Conservation (phyloP, 225 moss, liverwort and hornwort genomes). For the Physcomitrium patens region DNA sequence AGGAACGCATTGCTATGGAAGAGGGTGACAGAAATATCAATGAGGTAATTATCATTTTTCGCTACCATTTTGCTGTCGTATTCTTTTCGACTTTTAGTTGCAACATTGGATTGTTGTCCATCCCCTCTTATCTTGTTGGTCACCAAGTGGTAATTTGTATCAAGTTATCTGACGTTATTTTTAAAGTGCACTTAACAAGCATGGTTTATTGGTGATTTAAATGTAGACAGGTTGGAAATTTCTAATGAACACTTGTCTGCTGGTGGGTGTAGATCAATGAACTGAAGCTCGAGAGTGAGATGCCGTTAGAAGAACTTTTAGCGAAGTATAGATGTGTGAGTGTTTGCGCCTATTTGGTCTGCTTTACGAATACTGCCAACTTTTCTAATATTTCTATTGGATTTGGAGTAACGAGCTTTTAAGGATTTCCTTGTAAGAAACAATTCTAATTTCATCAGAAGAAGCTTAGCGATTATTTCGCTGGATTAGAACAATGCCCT, state of each 20-base stretch:
- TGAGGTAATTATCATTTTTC: constrained; percentile 56
- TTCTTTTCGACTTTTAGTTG: background rate
- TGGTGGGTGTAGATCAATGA: constrained; percentile 64
- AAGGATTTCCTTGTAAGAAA: background rate
- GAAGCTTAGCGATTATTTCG: background rate
- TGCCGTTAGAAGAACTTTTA: constrained; percentile 82
- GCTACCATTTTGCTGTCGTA: background rate
- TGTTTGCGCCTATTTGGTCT: constrained; percentile 11
- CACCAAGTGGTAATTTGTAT: background rate
- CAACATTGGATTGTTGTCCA: background rate
- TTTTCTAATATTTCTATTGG: background rate
- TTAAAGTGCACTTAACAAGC: background rate
- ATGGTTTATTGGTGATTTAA: background rate
- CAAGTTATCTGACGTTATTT: background rate
- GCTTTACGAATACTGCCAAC: background rate
- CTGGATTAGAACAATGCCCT: background rate
- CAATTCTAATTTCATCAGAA: background rate
- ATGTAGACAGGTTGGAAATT: background rate
- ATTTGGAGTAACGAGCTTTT: background rate
- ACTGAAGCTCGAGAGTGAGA: constrained; percentile 76
- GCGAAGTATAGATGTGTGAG: constrained; percentile 83
- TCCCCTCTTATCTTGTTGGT: background rate
- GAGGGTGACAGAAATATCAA: constrained; percentile 49
- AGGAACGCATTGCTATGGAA: constrained; percentile 60
- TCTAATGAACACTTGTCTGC: constrained; percentile 18